Base-by-base conservation (phyloP, 805 yeast genomes). In the Clavispora phyllophila region DNA sequence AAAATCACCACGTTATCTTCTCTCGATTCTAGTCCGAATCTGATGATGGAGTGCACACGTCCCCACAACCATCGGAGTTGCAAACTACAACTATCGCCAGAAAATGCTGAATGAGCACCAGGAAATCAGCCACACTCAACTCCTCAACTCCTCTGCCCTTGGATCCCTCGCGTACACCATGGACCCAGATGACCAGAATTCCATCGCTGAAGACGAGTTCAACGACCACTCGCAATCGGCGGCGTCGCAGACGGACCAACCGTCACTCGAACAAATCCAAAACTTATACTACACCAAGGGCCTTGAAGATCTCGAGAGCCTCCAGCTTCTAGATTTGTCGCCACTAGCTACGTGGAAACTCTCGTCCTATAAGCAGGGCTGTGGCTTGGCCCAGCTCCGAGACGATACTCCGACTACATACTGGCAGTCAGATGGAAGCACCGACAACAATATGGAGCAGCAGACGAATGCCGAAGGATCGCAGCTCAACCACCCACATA, bases 381-480 rank as follows among this genome's bases (percentile, higher is more conserved):
- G 70, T 52, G 93, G 93, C 0, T 72, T 87, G 17, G 66, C 66
- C n/a, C 82, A 82, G 53, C 68, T 91, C 6, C 66, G 93, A 24
- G 87, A 86, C 40, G 89, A 84, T 52, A 72, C 81, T 4, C 85
- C 91, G 0, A 71, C 74, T 23, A 65, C 81, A 1, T 91, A 72
- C 60, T 93, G 99, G 99, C 99, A 93, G 62, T 84, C 95, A 36
- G 99, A 93, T 58, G 99, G 97, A 0, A 66, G 68, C 42, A 65
- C 60, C 45, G 73, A 69, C 6, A 52, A 47, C 32, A 55, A 45
- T 41, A 50, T 46, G 37, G 60, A 53, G 34, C 55, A 51, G 7
- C 48, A 50, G 33, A 39, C 48, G 9, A 60, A 62, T 23, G 12
- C 25, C 14, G 58, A 62, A 19, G 61, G 56, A 40, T 59, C 59